Evolutionary conservation across 169 alveolate species (phyloP).

Genomic region (Plasmodium knowlesi): DNA sequence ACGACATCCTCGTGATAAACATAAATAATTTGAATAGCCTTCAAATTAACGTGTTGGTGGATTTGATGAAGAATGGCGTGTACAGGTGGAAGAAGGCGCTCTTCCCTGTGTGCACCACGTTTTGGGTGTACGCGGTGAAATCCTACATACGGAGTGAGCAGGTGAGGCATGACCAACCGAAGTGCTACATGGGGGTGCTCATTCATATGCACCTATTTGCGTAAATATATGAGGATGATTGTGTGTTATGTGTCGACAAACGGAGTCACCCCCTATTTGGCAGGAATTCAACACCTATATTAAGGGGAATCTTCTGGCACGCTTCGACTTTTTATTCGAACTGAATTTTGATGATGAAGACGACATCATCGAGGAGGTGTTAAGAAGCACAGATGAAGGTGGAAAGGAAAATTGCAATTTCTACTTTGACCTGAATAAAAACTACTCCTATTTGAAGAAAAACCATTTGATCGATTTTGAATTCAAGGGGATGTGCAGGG

Average conservation of each 20-base stretch:
- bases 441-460: constrained; percentile 52
- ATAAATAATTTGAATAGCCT: constrained; percentile 49
- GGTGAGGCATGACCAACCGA: background rate
- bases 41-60: constrained; percentile 47
- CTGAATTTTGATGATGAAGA: constrained; percentile 56
- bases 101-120: constrained; percentile 50
- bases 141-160: constrained; percentile 50
- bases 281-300: constrained; percentile 60
- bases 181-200: background rate
- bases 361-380: constrained; percentile 42
- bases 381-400: constrained; percentile 24
- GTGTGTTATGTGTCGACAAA: background rate
- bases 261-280: background rate
- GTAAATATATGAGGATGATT: background rate
- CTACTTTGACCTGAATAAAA: constrained; percentile 41
- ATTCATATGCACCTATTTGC: background rate
- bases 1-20: constrained; percentile 56
- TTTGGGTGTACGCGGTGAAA: constrained; percentile 63
- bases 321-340: constrained; percentile 65
- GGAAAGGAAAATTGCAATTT: constrained; percentile 6
- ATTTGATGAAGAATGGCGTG: constrained; percentile 54
- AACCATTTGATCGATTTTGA: constrained; percentile 35
- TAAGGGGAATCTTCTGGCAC: constrained; percentile 42
- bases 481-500: constrained; percentile 47
- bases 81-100: constrained; percentile 34